These are phyloP conservation scores for Bullera alba DNA, from an alignment of 768 basidiomycete genomes.

Conservation along the genomic window DNA sequence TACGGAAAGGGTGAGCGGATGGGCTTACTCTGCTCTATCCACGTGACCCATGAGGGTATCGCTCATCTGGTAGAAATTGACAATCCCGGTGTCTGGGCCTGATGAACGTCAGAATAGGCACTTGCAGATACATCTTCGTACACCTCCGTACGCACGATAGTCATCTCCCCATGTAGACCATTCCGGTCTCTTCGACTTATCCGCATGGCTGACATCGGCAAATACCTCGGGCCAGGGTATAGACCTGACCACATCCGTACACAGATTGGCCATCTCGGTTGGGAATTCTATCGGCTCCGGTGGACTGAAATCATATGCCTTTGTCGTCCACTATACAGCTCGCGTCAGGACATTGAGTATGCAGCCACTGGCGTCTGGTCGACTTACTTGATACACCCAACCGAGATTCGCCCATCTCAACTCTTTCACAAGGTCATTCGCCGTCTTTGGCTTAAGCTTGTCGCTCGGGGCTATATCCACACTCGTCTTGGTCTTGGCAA, in stretches of 20 bases:
- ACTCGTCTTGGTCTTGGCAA: slow-evolving; percentile 56
- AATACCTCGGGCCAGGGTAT: slow-evolving; percentile 69
- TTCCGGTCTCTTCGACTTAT: too few relatives aligned
- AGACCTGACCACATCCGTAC: slow-evolving; percentile 56
- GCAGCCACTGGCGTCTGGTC: background rate
- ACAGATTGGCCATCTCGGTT: slow-evolving; percentile 54
- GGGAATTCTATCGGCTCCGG: slow-evolving; percentile 60
- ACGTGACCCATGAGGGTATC: slow-evolving; percentile 96
- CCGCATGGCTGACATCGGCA: slow-evolving; percentile 8
- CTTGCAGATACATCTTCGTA: background rate
- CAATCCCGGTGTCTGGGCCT: slow-evolving; percentile 95
- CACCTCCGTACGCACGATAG: slow-evolving; percentile 57
- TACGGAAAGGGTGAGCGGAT: background rate
- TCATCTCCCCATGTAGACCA: slow-evolving; percentile 70
- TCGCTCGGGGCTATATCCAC: slow-evolving; percentile 57
- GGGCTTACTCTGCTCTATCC: slow-evolving; percentile 71
- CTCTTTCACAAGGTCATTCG: slow-evolving; percentile 61
- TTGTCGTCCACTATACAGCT: slow-evolving; percentile 70
- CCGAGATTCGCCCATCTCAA: slow-evolving; percentile 95
- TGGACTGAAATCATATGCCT: slow-evolving; percentile 80
- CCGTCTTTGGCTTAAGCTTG: slow-evolving; percentile 52
- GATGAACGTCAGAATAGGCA: background rate
- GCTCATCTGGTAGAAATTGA: slow-evolving; percentile 87
- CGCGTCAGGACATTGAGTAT: background rate
- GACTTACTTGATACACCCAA: slow-evolving; percentile 66